Conservation (phyloP, 148 eudicot genomes). For the Gaultheria prostrata region DNA sequence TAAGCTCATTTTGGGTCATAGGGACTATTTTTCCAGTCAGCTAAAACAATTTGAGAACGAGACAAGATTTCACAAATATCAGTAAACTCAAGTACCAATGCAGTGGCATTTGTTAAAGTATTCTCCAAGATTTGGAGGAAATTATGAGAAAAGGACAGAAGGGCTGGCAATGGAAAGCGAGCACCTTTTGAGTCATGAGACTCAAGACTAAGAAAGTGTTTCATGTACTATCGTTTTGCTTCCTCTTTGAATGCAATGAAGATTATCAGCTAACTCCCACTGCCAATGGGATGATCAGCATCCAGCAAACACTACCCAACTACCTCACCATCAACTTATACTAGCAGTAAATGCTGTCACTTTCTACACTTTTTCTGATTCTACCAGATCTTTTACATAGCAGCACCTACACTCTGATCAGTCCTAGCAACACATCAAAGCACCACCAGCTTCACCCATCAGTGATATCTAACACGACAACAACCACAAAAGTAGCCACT, state of each 20-base stretch:
- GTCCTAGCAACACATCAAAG: neutral
- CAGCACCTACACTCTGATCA: neutral
- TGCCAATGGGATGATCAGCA: neutral
- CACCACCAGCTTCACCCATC: neutral
- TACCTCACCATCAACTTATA: neutral
- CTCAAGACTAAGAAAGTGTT: neutral
- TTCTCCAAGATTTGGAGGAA: neutral
- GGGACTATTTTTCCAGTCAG: neutral
- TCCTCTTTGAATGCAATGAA: neutral
- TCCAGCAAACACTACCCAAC: neutral
- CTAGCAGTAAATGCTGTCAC: neutral
- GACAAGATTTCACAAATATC: neutral
- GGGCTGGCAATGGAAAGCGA: neutral
- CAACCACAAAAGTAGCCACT: neutral
- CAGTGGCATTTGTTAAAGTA: neutral
- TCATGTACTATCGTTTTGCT: neutral
- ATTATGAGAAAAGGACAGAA: neutral
- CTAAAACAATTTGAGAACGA: neutral
- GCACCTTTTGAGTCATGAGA: neutral
- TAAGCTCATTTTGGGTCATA: neutral
- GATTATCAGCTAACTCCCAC: neutral
- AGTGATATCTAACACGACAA: neutral
- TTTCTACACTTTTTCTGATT: neutral
- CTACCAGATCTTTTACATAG: neutral
- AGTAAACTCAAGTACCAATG: neutral